Conservation (phyloP, 345 rosid species). For the Nasturtium officinale region DNA sequence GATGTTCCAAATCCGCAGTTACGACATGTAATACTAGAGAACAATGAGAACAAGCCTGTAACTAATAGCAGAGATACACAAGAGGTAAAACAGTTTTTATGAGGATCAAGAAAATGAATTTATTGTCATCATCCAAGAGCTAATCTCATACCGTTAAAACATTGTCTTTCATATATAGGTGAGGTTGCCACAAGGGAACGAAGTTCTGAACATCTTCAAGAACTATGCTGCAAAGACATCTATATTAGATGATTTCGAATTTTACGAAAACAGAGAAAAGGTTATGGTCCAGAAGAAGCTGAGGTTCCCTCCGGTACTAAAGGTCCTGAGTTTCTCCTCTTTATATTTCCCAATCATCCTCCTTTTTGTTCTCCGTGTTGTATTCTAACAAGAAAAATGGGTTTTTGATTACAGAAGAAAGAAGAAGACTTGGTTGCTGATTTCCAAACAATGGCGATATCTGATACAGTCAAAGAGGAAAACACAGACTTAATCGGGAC, state of each 20-base stretch:
- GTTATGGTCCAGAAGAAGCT: conserved; percentile 63
- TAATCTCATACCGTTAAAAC: background rate
- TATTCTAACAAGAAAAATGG: conserved; percentile 2
- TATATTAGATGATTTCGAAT: conserved; percentile 65
- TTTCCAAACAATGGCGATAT: conserved; percentile 34
- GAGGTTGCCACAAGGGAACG: conserved; percentile 57
- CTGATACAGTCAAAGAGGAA: conserved; percentile 24
- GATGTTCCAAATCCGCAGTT: conserved; percentile 65
- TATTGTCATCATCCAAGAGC: background rate
- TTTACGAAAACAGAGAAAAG: conserved; percentile 69
- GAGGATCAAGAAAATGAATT: background rate
- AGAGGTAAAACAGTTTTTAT: conserved; percentile 49
- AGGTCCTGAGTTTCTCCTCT: conserved; percentile 27
- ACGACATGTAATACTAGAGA: conserved; percentile 63
- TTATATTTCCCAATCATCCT: background rate
- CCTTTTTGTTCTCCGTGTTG: background rate
- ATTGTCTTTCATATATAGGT: conserved; percentile 45
- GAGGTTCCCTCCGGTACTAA: conserved; percentile 37
- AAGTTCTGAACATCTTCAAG: conserved; percentile 68
- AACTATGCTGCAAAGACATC: conserved; percentile 56
- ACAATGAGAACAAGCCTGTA: conserved; percentile 74
- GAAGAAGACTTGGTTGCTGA: conserved; percentile 42
- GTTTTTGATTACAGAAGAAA: conserved; percentile 34
- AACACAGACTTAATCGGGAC: conserved; percentile 6
- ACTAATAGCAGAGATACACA: conserved; percentile 81